Evolutionary conservation across 2,329 filamentous ascomycete species (phyloP), one percentile per base, ranked within the genome.

Genomic region (Neopestalotiopsis sp.): DNA sequence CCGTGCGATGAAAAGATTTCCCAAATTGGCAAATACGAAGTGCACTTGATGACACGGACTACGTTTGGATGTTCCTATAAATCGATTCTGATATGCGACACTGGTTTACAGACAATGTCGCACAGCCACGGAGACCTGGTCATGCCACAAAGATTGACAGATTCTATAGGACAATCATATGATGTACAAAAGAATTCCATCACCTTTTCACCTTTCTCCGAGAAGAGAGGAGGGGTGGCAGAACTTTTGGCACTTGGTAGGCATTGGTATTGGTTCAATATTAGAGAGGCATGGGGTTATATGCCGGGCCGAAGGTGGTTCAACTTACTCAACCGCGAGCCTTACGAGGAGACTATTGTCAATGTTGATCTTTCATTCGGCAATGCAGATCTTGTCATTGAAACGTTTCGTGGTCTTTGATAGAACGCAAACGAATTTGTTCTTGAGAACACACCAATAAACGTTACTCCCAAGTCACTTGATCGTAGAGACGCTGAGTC

Each of bases 51-150:
- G 34, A 38, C 34, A 38, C 45, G n/a, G 20, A 7, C 45, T 20
- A 9, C 17, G 9, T 20, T 53, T 28, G 24, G 45, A 53, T n/a
- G 45, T 53, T 17, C 45, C 45, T 53, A 53, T 53, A 53, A 5
- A 53, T 53, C 45, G n/a, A 17, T 53, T 53, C 45, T 53, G 45
- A 53, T 53, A 53, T 53, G 45, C 45, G n/a, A 53, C 45, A 53
- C 9, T 10, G 45, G 34, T 38, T 38, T 38, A 38, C 34, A n/a
- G 17, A 20, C 9, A 24, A n/a, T 9, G 45, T 53, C 45, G 45
- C 45, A 53, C 45, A 53, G 20, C 9, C 45, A 24, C 20, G 14
- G 45, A 53, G n/a, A n/a, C 20, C 4, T 5, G 17, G 45, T 24
- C 45, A 53, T 53, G n/a, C 20, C n/a, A 53, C 17, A 53, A 17